Evolutionary conservation across 2,329 filamentous ascomycete genomes (phyloP), one percentile per base, ranked within the genome.

Genomic region (Aspergillus melleus): DNA sequence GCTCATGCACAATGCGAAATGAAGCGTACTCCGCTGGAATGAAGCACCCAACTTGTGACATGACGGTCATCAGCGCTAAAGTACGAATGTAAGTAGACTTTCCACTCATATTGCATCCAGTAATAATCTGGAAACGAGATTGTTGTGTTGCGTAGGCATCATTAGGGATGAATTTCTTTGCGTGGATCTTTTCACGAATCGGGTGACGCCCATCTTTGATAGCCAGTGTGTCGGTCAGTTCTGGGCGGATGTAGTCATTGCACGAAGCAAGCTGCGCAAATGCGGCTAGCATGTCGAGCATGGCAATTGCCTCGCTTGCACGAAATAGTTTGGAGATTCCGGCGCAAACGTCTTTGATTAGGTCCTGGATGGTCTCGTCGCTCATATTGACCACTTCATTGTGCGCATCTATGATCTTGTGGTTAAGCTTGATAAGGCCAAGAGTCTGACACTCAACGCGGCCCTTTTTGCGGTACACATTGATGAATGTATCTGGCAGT

Each of bases 81-180:
- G 90, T 89, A 53, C 92, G 87, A 63, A 98, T 96, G 70, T 97
- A 98, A 0, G 93, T 99, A 64, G 90, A 96, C 74, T 98, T 99
- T 0, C 93, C 95, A 67, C 92, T 96, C 95, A 99, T 99, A 68
- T 99, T 99, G 73, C 91, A 96, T 3, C 95, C 94, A 0, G 94
- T 98, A 63, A 99, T 88, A 62, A 98, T 90, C 65, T 98, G 93
- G 69, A 97, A 96, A 1, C 93, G 87, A 39, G 88, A 87, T 61
- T 94, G 88, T 36, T 89, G 84, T 0, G 88, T 90, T 2, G 91
- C 89, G 68, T 93, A 98, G 29, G 93, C 90, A 69, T 98, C 93
- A 64, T 98, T 98, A 0, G 95, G 90, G 3, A 98, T 81, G 70
- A 90, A 96, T 22, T 85, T 86, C 50, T 83, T 84, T 0, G 80